Evolutionary conservation across 1,284 basidiomycete genomes (phyloP).

Genomic region (Ustilago vetiveriae): DNA sequence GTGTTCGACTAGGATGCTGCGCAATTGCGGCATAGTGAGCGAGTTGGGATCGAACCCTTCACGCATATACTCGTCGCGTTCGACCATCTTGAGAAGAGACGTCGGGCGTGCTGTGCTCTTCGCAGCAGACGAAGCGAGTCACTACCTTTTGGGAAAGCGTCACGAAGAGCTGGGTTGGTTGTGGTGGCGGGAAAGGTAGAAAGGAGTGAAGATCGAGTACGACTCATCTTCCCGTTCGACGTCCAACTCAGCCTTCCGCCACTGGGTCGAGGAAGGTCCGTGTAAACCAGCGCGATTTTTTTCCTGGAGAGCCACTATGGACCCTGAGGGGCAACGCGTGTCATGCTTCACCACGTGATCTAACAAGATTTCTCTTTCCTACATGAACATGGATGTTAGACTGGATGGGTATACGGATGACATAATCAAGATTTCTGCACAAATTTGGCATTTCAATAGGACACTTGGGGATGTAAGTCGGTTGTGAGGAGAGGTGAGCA

Average conservation of each 20-base stretch:
- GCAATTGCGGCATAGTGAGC: conserved; percentile 82
- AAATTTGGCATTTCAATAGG: too few relatives aligned
- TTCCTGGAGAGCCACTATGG: neutral
- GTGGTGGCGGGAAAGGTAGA: conserved; percentile 10
- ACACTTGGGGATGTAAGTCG: too few relatives aligned
- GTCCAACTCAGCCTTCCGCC: conserved; percentile 12
- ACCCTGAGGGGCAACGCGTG: conserved; percentile 16
- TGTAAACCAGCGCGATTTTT: too few relatives aligned
- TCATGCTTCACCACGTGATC: conserved; percentile 12
- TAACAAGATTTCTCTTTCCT: too few relatives aligned
- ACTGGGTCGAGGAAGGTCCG: neutral
- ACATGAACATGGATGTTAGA: too few relatives aligned
- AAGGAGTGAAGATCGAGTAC: neutral
- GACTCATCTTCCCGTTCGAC: neutral
- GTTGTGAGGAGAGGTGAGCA: neutral
- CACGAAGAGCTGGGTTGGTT: neutral
- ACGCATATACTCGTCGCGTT: conserved; percentile 75
- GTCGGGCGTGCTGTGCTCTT: neutral
- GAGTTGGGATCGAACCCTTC: conserved; percentile 81
- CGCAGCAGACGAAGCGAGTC: neutral
- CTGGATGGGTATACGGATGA: too few relatives aligned
- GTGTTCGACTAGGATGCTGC: conserved; percentile 83
- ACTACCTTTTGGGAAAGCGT: neutral
- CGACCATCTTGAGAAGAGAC: conserved; percentile 27
- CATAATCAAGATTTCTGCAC: conserved; percentile 28